Base-by-base conservation (phyloP, 2,329 filamentous ascomycete genomes). In the Nemania abortiva region DNA sequence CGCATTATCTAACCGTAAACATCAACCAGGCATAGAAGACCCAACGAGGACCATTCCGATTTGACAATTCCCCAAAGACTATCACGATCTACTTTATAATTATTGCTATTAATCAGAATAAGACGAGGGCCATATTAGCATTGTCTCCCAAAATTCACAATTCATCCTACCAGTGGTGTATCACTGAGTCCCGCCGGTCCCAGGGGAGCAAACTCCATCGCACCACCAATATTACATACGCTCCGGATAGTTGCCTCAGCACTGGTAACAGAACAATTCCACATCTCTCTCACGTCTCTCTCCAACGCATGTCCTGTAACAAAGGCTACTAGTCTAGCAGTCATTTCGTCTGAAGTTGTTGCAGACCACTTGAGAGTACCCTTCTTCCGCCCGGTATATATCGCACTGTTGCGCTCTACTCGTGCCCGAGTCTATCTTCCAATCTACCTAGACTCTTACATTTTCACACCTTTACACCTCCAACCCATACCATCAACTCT, bases 241-340 rank as follows among this genome's bases (percentile, higher is more conserved):
- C 34, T 18, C 27, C 54, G 54, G 58, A 42, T 59, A 61, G 31
- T 57, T 65, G 64, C 56, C 49, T 66, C 24, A 29, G 34, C 24
- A 56, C n/a, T 61, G 7, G 54, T 47, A 53, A 52, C n/a, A 54
- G 59, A 31, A 15, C 47, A 56, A 56, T 15, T 39, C 27, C 31
- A 45, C 42, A 47, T 52, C 15, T 4, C 22, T 29, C 55, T 47
- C 13, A n/a, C 37, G 24, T 50, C 53, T 22, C 18, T 42, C 18
- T 64, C 59, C 15, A 34, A 31, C n/a, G 53, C 34, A 58, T 11
- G 3, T 18, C 39, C 64, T n/a, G 24, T 39, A 60, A 34, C 57
- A 56, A 50, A 54, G 27, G 9, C 62, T 39, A 49, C 2, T 34
- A 56, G 22, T 18, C 2, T 34, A 56, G 22, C 22, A 27, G 18